Evolutionary conservation across 164 flowering plant genomes (phyloP).

Genomic region (Berberis thunbergii): DNA sequence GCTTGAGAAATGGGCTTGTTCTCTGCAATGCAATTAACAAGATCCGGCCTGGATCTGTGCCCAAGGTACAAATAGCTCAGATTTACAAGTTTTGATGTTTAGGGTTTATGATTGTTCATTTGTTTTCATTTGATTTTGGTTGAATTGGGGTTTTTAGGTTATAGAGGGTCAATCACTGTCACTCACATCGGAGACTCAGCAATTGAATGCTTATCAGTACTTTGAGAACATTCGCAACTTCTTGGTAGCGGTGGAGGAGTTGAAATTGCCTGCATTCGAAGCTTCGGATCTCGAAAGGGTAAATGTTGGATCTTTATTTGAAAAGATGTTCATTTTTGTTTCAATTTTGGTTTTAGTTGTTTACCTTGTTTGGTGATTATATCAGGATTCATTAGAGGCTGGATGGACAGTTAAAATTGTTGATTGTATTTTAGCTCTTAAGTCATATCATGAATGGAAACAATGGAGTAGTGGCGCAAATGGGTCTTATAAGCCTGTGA

Average conservation of each 20-base stretch:
- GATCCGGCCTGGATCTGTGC: conserved; percentile 73
- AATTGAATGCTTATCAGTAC: conserved; percentile 85
- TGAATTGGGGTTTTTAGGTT: conserved; percentile 31
- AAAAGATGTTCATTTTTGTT: background rate
- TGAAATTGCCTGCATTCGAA: conserved; percentile 80
- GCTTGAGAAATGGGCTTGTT: conserved; percentile 75
- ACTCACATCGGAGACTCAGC: conserved; percentile 41
- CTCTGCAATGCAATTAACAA: conserved; percentile 85
- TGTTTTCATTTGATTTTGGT: background rate
- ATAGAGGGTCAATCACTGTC: conserved; percentile 49
- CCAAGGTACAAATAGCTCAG: conserved; percentile 41
- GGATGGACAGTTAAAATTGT: conserved; percentile 70
- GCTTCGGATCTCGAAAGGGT: conserved; percentile 94
- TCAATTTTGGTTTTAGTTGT: background rate
- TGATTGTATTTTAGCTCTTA: conserved; percentile 76
- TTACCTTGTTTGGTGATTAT: background rate
- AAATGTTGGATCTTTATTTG: conserved; percentile 2
- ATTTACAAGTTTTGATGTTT: background rate
- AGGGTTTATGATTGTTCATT: background rate
- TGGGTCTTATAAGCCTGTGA: conserved; percentile 40
- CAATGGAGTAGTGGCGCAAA: conserved; percentile 29
- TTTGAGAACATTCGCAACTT: conserved; percentile 89
- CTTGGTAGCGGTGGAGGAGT: conserved; percentile 59
- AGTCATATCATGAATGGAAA: conserved; percentile 70
- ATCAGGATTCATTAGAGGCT: conserved; percentile 53